Base-by-base conservation (phyloP, 768 basidiomycete species). In the Xerocomus potaroensis region DNA sequence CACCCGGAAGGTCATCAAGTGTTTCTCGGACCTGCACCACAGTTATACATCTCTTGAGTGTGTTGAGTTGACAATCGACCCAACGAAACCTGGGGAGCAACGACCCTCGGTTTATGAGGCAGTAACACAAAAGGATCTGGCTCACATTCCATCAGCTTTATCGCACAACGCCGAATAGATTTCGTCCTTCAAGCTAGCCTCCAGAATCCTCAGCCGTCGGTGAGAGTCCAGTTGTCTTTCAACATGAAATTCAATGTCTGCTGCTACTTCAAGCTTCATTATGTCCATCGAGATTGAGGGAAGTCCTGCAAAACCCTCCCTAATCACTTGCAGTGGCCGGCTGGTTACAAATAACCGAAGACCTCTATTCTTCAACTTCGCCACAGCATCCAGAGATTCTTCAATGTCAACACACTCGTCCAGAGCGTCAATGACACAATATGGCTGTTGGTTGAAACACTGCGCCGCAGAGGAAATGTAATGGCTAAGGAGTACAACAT, bases 341-440 rank as follows among this genome's bases (percentile, higher is more conserved):
- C 56, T 57, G 29, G 42, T 49, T 5, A 47, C 22, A 9, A 56
- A 45, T 1, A 57, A 19, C 8, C 48, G 50, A 7, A 57, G 10
- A 1, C 30, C 21, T 0, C 41, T 42, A 8, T 33, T 26, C 0
- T 35, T 24, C 45, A 54, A 14, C 8, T 30, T 33, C 0, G 3
- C 1, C 8, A 58, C 18, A 9, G 36, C 49, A 10, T 21, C n/a
- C 0, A 57, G 23, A 12, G 54, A 41, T 0, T 21, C n/a, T 8
- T 49, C 36, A 6, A 55, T 3, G 4, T 54, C 45, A 16, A 33
- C 23, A 29, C 58, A 58, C 40, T 58, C 57, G 16, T 59, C 58
- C 1, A 59, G 31, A 0, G 48, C 58, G 18, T 59, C 57, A 1
- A 59, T 36, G 5, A 51, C 41, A 2, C 55, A 1, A 8, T 47